Evolutionary conservation across 768 basidiomycete genomes (phyloP).

Genomic region (Lactarius deliciosus): DNA sequence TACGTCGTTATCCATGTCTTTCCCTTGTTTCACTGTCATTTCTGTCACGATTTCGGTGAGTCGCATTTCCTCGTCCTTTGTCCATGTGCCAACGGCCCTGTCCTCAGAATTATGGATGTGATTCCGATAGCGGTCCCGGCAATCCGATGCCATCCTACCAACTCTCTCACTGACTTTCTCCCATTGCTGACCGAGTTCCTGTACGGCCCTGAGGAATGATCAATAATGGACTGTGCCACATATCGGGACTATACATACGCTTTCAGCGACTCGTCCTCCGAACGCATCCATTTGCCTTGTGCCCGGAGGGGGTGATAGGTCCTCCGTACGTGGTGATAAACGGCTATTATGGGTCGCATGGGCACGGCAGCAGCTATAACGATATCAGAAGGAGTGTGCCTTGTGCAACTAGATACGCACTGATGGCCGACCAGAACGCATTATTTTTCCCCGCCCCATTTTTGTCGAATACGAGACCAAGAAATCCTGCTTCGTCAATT

Average conservation of each 20-base stretch:
- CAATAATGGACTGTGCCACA: not conserved
- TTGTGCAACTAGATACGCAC: constrained; percentile 42
- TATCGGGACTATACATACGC: constrained; percentile 45
- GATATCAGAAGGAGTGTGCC: not conserved
- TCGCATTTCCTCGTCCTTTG: constrained; percentile 75
- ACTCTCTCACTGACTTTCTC: constrained; percentile 71
- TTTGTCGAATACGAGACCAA: constrained; percentile 67
- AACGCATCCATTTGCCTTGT: constrained; percentile 66
- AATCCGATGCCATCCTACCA: constrained; percentile 75
- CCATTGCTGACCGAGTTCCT: constrained; percentile 73
- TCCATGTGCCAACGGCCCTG: constrained; percentile 67
- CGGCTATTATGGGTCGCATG: constrained; percentile 75
- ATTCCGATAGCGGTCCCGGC: constrained; percentile 84
- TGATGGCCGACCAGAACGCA: constrained; percentile 78
- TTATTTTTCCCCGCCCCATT: constrained; percentile 55
- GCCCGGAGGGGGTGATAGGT: constrained; percentile 64
- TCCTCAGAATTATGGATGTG: constrained; percentile 68
- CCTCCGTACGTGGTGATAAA: constrained; percentile 80
- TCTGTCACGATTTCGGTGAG: constrained; percentile 72
- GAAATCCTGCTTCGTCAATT: constrained; percentile 55
- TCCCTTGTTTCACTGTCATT: constrained; percentile 71
- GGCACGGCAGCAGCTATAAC: constrained; percentile 63
- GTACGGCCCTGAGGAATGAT: constrained; percentile 55
- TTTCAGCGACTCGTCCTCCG: constrained; percentile 63
- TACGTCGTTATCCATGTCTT: constrained; percentile 71